Evolutionary conservation across 345 rosid species (phyloP).

Genomic region (Aquilaria malaccensis): DNA sequence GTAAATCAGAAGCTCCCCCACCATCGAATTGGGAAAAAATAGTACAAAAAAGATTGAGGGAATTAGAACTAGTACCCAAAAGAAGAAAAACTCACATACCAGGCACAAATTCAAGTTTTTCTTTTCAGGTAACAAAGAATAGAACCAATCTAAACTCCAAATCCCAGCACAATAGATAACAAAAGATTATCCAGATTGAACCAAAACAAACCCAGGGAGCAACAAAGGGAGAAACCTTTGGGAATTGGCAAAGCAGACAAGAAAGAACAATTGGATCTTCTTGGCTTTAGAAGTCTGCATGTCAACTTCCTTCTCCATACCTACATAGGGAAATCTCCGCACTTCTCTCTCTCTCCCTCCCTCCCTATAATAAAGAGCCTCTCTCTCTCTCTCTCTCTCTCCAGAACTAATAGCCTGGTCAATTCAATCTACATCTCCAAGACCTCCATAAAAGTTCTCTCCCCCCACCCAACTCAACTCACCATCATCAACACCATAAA

Average conservation of each 20-base stretch:
- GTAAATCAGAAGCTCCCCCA: too few relatives aligned
- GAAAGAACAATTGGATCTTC: slow-evolving; percentile 14
- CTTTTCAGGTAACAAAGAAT: too few relatives aligned
- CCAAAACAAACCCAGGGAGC: slow-evolving; percentile 1
- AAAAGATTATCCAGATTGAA: background rate
- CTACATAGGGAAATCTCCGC: background rate
- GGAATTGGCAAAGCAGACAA: slow-evolving; percentile 9
- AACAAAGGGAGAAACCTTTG: slow-evolving; percentile 13
- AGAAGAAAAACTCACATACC: slow-evolving; percentile 5
- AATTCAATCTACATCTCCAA: too few relatives aligned
- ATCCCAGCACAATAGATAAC: slow-evolving; percentile 4
- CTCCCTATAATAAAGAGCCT: background rate
- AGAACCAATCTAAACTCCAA: slow-evolving; percentile 3
- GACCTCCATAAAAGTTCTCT: background rate
- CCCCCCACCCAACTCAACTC: slow-evolving; percentile 7
- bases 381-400: background rate
- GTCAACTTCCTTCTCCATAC: background rate
- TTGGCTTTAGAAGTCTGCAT: slow-evolving; percentile 19
- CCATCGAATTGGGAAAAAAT: background rate
- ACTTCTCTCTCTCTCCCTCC: background rate
- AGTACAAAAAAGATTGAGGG: background rate
- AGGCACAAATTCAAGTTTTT: too few relatives aligned
- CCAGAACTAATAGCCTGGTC: too few relatives aligned
- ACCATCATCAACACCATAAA: slow-evolving; percentile 4
- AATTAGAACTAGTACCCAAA: background rate